Evolutionary conservation across 83 land plant genomes (phyloP), one percentile per base, ranked within the genome.

Genomic region (Picea abies): DNA sequence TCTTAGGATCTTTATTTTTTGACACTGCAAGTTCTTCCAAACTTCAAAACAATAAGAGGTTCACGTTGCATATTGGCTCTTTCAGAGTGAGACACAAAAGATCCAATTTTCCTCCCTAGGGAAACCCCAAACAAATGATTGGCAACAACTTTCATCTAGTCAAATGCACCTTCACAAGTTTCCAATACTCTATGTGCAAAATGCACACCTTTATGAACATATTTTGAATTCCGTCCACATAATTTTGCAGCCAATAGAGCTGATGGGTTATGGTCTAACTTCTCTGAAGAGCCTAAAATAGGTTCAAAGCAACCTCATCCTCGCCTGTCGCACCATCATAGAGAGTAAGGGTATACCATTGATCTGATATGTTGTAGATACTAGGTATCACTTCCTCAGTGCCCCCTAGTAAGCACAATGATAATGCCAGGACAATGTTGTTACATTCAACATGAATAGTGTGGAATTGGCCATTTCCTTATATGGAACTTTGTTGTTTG

Each of bases 241-340:
- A 98, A 68, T 80, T 94, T 98, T 64, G 99, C 94, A 69, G 96
- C 99, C 26, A 94, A 72, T 10, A 98, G 66, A 35, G 93, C 82
- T 29, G 99, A 82, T 23, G 88, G 89, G 3, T 89, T 19, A 87
- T 93, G 87, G 37, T 89, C 82, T 10, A 87, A 87, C 65, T 82
- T 81, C 81, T 93, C 93, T 12, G 90, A 88, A 52, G 9, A 76
- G 76, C 86, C 81, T 5, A 87, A 76, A 29, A 26, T 26, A 26
- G 29, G 29, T 26, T 26, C 29, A 26, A 26, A 39, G 41, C 41
- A 39, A 39, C 5, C 3, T 39, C 41, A 39, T 39, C 41, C 5
- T 39, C 4, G 0, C 5, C 41, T 39, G 41, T 3, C 3, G 5
- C 41, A 39, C 41, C 5, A 39, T 39, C 3, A 39, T 4, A 39